phyloP scores from a whole-genome alignment of 202 grass and related monocot genomes.

The Digitaria exilis region DNA sequence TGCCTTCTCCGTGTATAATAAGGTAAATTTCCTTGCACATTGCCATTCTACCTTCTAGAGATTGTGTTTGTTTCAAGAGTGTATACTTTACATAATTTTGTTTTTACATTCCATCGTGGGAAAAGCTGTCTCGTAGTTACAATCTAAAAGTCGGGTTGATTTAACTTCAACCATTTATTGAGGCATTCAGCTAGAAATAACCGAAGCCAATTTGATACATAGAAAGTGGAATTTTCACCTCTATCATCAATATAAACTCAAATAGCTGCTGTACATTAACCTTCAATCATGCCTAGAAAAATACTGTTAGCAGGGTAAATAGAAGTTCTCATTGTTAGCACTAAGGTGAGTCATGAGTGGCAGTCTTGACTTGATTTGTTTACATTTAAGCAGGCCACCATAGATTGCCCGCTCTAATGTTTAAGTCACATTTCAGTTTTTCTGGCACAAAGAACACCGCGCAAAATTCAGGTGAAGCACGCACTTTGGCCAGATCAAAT shows the following conservation, averaged over 20 bases:
- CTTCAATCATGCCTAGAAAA: not conserved
- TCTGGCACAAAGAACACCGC: not conserved
- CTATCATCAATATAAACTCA: not conserved
- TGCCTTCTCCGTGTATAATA: not conserved
- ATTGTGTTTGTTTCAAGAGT: not conserved
- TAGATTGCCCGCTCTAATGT: not conserved
- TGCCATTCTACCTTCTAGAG: not conserved
- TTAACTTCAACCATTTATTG: not conserved
- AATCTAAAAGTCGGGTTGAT: constrained; percentile 6
- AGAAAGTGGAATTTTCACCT: constrained; percentile 4
- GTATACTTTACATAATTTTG: not conserved
- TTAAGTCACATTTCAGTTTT: not conserved
- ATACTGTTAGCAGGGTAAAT: not conserved
- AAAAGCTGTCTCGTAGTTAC: not conserved
- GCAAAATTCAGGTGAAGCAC: not conserved
- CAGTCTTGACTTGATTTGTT: not conserved
- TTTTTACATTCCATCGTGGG: not conserved
- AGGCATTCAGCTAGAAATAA: not conserved
- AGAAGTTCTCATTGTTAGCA: not conserved
- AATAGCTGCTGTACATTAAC: not conserved
- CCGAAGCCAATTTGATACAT: not conserved
- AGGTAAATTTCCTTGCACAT: not conserved
- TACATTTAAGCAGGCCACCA: not conserved
- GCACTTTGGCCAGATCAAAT: not conserved
- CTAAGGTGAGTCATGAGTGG: not conserved